Evolutionary conservation across 1,284 basidiomycete species (phyloP).

Genomic region (Schizophyllum amplum): DNA sequence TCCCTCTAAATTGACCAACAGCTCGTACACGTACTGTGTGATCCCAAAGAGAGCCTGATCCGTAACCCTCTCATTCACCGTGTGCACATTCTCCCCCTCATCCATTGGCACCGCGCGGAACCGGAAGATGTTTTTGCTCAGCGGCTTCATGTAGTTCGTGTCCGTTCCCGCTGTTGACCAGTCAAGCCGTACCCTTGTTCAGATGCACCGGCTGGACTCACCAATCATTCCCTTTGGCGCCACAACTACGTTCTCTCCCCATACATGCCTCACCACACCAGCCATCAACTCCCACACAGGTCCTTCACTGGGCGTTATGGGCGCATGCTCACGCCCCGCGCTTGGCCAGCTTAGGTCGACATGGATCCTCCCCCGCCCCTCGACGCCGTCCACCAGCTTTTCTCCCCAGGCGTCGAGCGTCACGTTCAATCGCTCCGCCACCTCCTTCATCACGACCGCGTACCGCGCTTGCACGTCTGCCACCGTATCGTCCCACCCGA

Average conservation of each 20-base stretch:
- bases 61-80: neutral
- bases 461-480: neutral
- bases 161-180: neutral
- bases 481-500: neutral
- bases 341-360: neutral
- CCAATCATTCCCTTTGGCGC: constrained; percentile 7
- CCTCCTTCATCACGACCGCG: neutral
- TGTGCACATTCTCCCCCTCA: neutral
- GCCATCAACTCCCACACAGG: neutral
- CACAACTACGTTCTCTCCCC: constrained; percentile 7
- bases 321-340: neutral
- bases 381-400: neutral
- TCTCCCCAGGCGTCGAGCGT: neutral
- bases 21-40: neutral
- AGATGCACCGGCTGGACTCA: no score
- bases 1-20: neutral
- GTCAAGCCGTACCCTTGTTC: neutral
- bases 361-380: neutral
- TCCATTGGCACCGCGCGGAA: neutral
- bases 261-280: constrained; percentile 2
- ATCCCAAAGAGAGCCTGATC: neutral
- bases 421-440: neutral
- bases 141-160: neutral
- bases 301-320: neutral
- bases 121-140: neutral